These are phyloP conservation scores for Saraca asoca DNA, from an alignment of 331 rosid genomes.

Conservation along the genomic window DNA sequence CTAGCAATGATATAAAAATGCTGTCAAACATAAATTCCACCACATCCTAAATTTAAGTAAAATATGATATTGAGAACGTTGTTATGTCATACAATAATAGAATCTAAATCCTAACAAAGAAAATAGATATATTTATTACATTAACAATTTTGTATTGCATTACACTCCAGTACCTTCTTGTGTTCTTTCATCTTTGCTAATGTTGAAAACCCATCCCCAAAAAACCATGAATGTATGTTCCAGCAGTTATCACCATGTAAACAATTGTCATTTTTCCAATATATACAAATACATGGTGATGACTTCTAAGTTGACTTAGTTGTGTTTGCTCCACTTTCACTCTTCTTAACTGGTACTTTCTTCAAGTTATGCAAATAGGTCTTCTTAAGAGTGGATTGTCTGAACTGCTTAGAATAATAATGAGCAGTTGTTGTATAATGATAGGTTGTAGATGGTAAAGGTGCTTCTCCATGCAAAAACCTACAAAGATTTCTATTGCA, in stretches of 20 bases:
- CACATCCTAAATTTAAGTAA: not conserved
- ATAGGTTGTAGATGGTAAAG: not conserved
- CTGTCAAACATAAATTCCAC: not conserved
- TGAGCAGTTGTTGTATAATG: not conserved
- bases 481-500: conserved; percentile 38
- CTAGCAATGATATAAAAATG: not conserved
- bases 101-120: not conserved
- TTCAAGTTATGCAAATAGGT: not conserved
- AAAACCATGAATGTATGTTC: conserved; percentile 48
- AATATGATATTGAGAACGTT: not conserved
- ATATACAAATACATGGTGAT: conserved; percentile 37
- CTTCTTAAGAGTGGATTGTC: not conserved
- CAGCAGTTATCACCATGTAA: conserved; percentile 38
- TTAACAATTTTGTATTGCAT: no score
- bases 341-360: not conserved
- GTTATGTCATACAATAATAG: not conserved
- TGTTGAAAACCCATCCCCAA: conserved; percentile 36
- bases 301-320: conserved; percentile 1
- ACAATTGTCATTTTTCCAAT: conserved; percentile 44
- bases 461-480: conserved; percentile 25
- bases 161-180: conserved; percentile 56
- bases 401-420: not conserved
- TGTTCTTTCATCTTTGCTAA: conserved; percentile 52
- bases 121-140: no score
- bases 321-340: not conserved